Evolutionary conservation across 208 protist species (phyloP).

Genomic region (Endotrypanum monterogeii): DNA sequence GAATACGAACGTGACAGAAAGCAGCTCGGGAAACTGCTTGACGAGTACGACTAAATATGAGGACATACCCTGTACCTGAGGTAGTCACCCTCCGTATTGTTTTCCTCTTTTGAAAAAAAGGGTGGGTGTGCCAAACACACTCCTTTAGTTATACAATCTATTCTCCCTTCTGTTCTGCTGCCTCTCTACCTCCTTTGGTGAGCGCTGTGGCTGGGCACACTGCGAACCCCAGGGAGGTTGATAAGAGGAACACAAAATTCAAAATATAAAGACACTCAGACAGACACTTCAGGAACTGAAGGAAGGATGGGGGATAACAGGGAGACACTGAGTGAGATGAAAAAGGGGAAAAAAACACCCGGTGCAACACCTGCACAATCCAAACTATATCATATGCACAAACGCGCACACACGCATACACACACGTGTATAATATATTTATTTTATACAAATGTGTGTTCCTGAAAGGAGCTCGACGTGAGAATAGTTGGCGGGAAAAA

Average conservation of each 20-base stretch:
- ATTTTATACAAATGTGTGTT: no score
- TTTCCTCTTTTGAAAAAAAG: no score
- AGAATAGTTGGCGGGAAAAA: no score
- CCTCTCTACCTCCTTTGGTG: neutral
- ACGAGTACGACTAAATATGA: neutral
- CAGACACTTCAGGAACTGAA: neutral
- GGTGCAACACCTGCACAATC: no score
- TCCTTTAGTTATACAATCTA: neutral
- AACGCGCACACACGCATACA: neutral
- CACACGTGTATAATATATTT: neutral
- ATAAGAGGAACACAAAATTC: no score
- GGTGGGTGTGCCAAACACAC: neutral
- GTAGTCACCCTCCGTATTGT: no score
- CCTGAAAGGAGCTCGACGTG: no score
- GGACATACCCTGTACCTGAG: neutral
- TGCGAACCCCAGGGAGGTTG: no score
- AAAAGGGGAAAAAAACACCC: neutral
- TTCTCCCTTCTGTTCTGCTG: neutral
- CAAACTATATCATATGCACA: neutral
- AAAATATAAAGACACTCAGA: neutral
- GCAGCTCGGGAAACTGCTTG: neutral
- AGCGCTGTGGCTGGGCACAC: neutral
- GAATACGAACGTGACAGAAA: neutral
- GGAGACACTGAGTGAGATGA: conserved; percentile 7
- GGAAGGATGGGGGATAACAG: neutral